These are phyloP conservation scores for Elsinoe batatas DNA, from an alignment of 2,329 filamentous ascomycete species.

Conservation along the genomic window DNA sequence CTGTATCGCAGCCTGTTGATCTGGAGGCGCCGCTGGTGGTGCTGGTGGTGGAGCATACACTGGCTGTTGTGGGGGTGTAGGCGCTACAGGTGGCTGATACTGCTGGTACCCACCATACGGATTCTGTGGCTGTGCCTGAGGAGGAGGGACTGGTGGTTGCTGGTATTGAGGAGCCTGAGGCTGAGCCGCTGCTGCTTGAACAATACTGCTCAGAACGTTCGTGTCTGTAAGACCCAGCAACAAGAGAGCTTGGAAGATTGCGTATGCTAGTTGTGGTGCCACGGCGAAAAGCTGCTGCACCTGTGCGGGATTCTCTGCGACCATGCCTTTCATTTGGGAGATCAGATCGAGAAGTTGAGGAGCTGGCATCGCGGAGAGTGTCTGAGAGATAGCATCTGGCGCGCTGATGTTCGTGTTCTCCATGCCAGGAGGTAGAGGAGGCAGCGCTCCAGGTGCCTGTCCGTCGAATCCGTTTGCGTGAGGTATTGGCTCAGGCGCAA, in stretches of 20 bases:
- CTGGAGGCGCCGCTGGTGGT: slow-evolving; percentile 36
- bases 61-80: slow-evolving; percentile 33
- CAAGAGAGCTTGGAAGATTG: slow-evolving; percentile 87
- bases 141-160: slow-evolving; percentile 19
- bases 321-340: slow-evolving; percentile 84
- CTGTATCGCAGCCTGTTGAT: slow-evolving; percentile 64
- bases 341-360: slow-evolving; percentile 88
- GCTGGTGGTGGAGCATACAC: slow-evolving; percentile 29
- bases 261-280: slow-evolving; percentile 86
- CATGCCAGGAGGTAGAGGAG: slow-evolving; percentile 72
- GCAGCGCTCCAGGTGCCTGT: slow-evolving; percentile 48
- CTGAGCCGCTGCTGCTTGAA: slow-evolving; percentile 47
- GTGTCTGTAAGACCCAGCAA: slow-evolving; percentile 89
- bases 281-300: slow-evolving; percentile 78
- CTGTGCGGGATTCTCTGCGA: slow-evolving; percentile 68
- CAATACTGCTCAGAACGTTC: slow-evolving; percentile 67
- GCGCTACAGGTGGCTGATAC: slow-evolving; percentile 29
- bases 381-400: slow-evolving; percentile 84
- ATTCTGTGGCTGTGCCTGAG: slow-evolving; percentile 24
- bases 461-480: slow-evolving; percentile 33
- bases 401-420: slow-evolving; percentile 76
- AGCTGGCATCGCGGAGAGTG: slow-evolving; percentile 74
- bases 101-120: slow-evolving; percentile 29
- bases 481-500: slow-evolving; percentile 13
- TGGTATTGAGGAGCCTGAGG: slow-evolving; percentile 26